Evolutionary conservation across 345 rosid genomes (phyloP).

Genomic region (Populus deltoides): DNA sequence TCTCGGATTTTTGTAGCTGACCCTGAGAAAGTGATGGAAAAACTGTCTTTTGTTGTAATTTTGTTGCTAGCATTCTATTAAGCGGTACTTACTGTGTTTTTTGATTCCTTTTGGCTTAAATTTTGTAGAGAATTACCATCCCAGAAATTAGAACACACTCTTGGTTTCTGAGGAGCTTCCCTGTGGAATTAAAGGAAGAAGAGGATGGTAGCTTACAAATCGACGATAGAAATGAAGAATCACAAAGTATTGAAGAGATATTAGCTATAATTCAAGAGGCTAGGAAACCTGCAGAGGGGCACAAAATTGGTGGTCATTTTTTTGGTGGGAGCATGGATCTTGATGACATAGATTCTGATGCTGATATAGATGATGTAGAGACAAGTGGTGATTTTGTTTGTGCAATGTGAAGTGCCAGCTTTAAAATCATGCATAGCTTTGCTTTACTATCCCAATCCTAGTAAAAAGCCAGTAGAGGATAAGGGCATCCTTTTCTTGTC

Average conservation of each 20-base stretch:
- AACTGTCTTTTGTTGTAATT: background rate
- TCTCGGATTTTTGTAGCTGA: slow-evolving; percentile 77
- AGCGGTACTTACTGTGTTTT: too few relatives aligned
- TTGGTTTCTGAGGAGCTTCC: slow-evolving; percentile 25
- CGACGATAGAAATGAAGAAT: background rate
- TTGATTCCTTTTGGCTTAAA: background rate
- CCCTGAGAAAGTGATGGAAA: slow-evolving; percentile 62
- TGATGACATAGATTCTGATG: slow-evolving; percentile 56
- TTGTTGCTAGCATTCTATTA: background rate
- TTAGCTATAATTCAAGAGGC: slow-evolving; percentile 21
- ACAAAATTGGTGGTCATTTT: background rate
- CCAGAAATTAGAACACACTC: slow-evolving; percentile 25
- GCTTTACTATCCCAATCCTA: background rate
- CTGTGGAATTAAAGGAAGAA: slow-evolving; percentile 13
- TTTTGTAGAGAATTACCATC: slow-evolving; percentile 22
- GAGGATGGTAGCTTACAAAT: background rate
- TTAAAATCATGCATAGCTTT: background rate
- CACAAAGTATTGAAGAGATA: slow-evolving; percentile 21
- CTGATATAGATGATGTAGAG: slow-evolving; percentile 43
- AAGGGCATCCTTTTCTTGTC: slow-evolving; percentile 5
- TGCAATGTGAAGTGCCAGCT: slow-evolving; percentile 40
- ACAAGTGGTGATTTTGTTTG: slow-evolving; percentile 83
- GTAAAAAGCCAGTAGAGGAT: slow-evolving; percentile 8
- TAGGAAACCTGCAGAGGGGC: slow-evolving; percentile 7
- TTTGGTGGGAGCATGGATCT: slow-evolving; percentile 48